These are phyloP conservation scores for Diaporthe caulivora DNA, from an alignment of 2,329 filamentous ascomycete genomes.

Conservation along the genomic window DNA sequence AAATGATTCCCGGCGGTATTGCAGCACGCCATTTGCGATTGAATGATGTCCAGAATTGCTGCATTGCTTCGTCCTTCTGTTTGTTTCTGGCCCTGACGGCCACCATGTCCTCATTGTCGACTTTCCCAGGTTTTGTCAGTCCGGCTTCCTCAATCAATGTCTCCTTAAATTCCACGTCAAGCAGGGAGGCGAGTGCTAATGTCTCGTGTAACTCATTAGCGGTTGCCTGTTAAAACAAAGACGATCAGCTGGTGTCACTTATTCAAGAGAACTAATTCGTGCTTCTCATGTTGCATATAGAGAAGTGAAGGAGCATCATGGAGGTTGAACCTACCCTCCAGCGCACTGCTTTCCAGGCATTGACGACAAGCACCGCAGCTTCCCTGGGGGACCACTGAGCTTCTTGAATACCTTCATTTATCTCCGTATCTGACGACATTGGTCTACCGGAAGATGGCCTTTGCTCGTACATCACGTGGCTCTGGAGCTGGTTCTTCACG, in stretches of 20 bases:
- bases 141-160: not conserved
- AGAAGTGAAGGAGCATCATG: not conserved
- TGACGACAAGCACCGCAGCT: not conserved
- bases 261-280: not conserved
- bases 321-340: not conserved
- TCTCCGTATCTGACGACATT: not conserved
- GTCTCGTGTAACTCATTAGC: conserved; percentile 4
- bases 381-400: not conserved
- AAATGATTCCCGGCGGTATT: conserved; percentile 1
- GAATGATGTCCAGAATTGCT: not conserved
- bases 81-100: not conserved
- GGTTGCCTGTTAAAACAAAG: not conserved
- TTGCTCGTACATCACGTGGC: not conserved
- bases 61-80: not conserved
- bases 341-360: not conserved
- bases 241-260: not conserved
- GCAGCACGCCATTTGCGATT: not conserved
- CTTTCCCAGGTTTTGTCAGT: not conserved
- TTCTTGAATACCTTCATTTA: not conserved
- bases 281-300: not conserved
- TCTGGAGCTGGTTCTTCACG: conserved; percentile 1
- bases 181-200: not conserved
- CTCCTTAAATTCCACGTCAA: not conserved
- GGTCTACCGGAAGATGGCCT: not conserved
- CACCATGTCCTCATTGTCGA: not conserved